phyloP scores from a whole-genome alignment of 768 basidiomycete genomes.

The Rhodotorula babjevae region DNA sequence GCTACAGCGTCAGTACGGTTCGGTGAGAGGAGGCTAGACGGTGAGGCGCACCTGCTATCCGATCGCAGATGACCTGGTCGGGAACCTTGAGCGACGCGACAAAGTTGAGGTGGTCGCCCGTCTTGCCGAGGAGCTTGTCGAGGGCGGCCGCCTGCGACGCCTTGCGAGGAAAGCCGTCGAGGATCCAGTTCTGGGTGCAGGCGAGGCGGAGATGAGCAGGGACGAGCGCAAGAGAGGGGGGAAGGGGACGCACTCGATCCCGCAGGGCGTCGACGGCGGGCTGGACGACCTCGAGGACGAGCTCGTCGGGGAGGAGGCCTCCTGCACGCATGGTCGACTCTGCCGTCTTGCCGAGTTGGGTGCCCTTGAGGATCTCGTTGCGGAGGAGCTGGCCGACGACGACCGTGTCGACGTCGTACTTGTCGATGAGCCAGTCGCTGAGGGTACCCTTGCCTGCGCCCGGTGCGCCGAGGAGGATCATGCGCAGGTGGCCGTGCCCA shows the following conservation, averaged over 20 bases:
- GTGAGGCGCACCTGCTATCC: constrained; percentile 58
- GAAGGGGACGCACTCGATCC: constrained; percentile 13
- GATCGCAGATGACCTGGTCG: constrained; percentile 73
- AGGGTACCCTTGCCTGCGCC: constrained; percentile 66
- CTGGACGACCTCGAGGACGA: constrained; percentile 72
- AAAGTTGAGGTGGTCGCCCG: constrained; percentile 66
- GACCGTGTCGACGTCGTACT: constrained; percentile 71
- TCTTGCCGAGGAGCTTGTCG: constrained; percentile 59
- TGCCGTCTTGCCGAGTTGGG: constrained; percentile 66
- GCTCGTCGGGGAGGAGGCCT: constrained; percentile 64
- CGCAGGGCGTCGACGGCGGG: constrained; percentile 62
- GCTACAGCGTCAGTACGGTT: too few species aligned
- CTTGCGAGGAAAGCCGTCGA: constrained; percentile 89
- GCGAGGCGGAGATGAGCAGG: not conserved
- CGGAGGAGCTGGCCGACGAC: constrained; percentile 81
- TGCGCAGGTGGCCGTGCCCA: constrained; percentile 4
- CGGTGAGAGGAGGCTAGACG: not conserved
- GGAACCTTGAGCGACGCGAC: constrained; percentile 84
- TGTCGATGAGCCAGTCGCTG: constrained; percentile 65
- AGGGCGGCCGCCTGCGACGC: constrained; percentile 74
- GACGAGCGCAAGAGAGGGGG: constrained; percentile 30
- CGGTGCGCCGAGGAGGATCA: constrained; percentile 42
- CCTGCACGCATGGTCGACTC: constrained; percentile 75
- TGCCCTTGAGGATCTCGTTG: constrained; percentile 73
- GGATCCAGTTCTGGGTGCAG: constrained; percentile 68